Evolutionary conservation across 257 asterid genomes (phyloP).

Genomic region (Euphrasia confusa): DNA sequence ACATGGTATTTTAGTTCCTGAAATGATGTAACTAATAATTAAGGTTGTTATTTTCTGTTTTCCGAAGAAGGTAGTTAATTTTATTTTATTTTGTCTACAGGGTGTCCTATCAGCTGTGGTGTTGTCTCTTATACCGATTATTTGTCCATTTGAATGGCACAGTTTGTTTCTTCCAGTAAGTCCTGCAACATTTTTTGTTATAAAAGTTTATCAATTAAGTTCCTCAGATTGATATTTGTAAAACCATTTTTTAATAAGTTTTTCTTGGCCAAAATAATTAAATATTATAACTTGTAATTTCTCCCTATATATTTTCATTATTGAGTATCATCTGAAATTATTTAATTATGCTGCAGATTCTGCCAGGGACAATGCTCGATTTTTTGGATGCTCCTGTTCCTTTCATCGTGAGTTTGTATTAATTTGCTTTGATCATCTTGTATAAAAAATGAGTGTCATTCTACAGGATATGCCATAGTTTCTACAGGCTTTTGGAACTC

Average conservation of each 20-base stretch:
- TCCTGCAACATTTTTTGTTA: conserved; percentile 24
- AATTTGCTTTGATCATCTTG: conserved; percentile 4
- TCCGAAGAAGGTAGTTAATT: conserved; percentile 16
- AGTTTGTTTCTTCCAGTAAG: conserved; percentile 95
- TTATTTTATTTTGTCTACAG: conserved; percentile 33
- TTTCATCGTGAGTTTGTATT: conserved; percentile 62
- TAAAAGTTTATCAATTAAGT: conserved; percentile 9
- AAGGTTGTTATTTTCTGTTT: conserved; percentile 2
- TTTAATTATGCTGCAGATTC: conserved; percentile 49
- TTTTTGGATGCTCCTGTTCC: conserved; percentile 99
- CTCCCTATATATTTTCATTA: background rate
- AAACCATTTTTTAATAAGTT: too few relatives aligned
- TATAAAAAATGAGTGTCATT: background rate
- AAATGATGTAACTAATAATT: conserved; percentile 16
- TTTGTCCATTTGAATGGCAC: conserved; percentile 98
- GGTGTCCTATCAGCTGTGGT: conserved; percentile 84
- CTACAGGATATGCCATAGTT: background rate
- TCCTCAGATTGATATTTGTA: conserved; percentile 6
- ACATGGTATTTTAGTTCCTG: conserved; percentile 51
- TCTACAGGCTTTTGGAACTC: background rate
- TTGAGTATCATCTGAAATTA: background rate
- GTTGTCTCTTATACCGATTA: conserved; percentile 75
- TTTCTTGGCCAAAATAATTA: conserved; percentile 11
- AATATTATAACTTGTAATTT: background rate
- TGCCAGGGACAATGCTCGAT: conserved; percentile 89